Base-by-base conservation (phyloP, 768 basidiomycete species). In the Pisolithus orientalis region DNA sequence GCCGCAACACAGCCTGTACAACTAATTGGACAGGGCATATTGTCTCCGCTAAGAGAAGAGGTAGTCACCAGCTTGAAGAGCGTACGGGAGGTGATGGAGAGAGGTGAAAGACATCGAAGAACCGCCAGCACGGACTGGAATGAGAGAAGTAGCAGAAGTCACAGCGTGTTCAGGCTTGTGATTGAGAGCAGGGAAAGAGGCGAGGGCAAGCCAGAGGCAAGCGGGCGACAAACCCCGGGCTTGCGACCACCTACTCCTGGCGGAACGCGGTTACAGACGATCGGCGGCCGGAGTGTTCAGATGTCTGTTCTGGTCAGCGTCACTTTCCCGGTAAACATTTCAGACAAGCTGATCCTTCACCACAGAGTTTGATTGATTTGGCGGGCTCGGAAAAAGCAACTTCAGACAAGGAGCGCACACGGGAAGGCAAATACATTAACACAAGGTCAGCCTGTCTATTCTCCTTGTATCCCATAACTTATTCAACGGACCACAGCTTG, bases 91-190 rank as follows among this genome's bases (percentile, higher is more conserved):
- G 87, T 97, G 5, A 71, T 99, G 59, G 78, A 80, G 60, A 74
- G 91, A 24, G 95, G 95, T 5, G 92, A 96, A 65, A 82, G 86
- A 4, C 85, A 91, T 61, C 74, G 95, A 47, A 75, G 92, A 54
- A 96, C 94, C 4, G 94, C 94, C 1, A 90, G 84, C 59, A 99
- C 96, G n/a, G 95, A 99, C 62, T 99, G 95, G 95, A 99, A 99
- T 64, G 89, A 94, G 61, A 73, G 95, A 53, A 94, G 90, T 72
- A 93, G 90, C 64, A 77, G 95, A 32, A 94, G 91, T 72, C 95
- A 97, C 66, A 90, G 88, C 57, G 90, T 98, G 0, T 96, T 98
- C 67, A 75, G 94, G 29, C 79, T 97, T 28, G 94, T 98, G 0
- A 84, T 95, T 47, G 93, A 96, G 68, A 91, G 89, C 59, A 74